phyloP scores from a whole-genome alignment of 2,329 filamentous ascomycete species.

The Colletotrichum melonis region DNA sequence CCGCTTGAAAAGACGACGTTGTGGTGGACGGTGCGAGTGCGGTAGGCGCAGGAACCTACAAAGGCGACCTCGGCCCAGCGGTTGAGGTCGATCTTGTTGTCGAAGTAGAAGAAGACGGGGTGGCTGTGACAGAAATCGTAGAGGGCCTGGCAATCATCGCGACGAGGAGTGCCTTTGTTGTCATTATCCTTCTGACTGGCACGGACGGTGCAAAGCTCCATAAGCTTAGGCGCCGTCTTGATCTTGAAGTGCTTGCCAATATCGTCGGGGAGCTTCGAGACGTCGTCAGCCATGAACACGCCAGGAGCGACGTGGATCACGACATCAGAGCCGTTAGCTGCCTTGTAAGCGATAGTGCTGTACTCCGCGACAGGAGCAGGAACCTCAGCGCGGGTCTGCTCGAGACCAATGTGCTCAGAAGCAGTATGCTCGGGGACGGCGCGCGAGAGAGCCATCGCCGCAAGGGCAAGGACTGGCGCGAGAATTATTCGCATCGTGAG shows the following conservation, averaged over 20 bases:
- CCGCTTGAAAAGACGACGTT: slow-evolving; percentile 19
- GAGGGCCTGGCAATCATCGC: slow-evolving; percentile 28
- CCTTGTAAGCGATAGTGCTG: slow-evolving; percentile 10
- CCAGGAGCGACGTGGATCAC: slow-evolving; percentile 15
- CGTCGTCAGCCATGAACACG: neutral
- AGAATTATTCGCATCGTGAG: slow-evolving; percentile 14
- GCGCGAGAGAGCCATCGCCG: neutral
- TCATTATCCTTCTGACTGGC: neutral
- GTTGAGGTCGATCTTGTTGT: neutral
- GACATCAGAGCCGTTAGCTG: slow-evolving; percentile 17
- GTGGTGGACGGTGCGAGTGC: neutral
- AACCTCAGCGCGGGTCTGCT: neutral
- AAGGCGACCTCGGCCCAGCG: slow-evolving; percentile 25
- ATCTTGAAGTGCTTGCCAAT: slow-evolving; percentile 15
- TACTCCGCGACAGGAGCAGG: neutral
- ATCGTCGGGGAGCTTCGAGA: neutral
- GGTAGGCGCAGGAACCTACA: slow-evolving; percentile 25
- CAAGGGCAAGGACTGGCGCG: slow-evolving; percentile 3
- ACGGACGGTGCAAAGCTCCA: slow-evolving; percentile 19
- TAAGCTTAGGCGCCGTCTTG: neutral
- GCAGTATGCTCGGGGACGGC: neutral
- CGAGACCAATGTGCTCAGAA: neutral
- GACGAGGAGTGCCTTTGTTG: slow-evolving; percentile 5
- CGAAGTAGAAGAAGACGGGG: slow-evolving; percentile 8
- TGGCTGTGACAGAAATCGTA: slow-evolving; percentile 2